Evolutionary conservation across 192 early-diverging fungal species (phyloP), one percentile per base, ranked within the genome.

Genomic region (Linderina pennispora): DNA sequence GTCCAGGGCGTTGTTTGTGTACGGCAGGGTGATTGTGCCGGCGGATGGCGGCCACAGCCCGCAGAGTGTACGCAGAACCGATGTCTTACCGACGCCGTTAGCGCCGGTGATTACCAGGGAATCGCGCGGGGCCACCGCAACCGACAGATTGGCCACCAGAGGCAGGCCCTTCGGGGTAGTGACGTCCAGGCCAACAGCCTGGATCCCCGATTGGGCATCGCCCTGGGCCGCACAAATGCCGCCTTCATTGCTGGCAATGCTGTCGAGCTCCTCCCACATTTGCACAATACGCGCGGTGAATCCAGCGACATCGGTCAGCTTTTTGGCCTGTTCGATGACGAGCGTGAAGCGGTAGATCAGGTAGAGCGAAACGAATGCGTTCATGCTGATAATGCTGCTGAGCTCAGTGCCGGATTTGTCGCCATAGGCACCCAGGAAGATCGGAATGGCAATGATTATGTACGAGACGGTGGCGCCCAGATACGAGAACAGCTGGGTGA

Each of bases 71-170:
- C 90, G 76, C 16, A 94, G 43, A 14, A 97, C 33, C 5, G 87
- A 87, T 13, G 87, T 86, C 53, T 97, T 97, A 24, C 93, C 93
- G 14, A 62, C 55, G 56, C 93, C 93, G 45, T 89, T 90, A 4
- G 86, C 81, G 1, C 87, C 88, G 5, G 71, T 76, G 44, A 92
- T 72, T 16, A 87, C 53, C 34, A 86, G 67, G 50, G 82, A 74
- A 17, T 75, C 51, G n/a, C 80, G 80, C 32, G 57, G 38, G 2
- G 55, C 58, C 3, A 90, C 62, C 2, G 38, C 36, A 8, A 83
- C 42, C 11, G 62, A 61, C 11, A 85, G 66, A 1, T 69, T 67
- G n/a, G 56, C 20, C 3, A 76, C 58, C 24, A 55, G 43, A 26
- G 32, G 69, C 8, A 9, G 16, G 21, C 61, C 59, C 1, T 19